These are phyloP conservation scores for Sapria himalayana DNA, from an alignment of 345 rosid genomes.

Conservation along the genomic window DNA sequence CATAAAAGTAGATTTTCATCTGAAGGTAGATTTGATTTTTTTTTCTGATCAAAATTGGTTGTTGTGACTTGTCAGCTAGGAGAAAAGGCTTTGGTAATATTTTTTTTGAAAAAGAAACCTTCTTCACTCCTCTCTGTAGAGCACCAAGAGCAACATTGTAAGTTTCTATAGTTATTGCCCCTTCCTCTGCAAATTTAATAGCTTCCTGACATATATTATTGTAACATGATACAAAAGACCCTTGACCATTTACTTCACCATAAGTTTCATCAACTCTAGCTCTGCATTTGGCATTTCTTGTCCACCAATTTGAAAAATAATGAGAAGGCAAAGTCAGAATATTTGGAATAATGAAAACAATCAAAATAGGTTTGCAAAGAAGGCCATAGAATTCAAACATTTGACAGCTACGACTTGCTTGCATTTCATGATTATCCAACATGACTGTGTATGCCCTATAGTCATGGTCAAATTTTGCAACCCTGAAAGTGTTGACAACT, in stretches of 20 bases:
- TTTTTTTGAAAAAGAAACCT: slow-evolving; percentile 24
- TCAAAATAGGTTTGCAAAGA: slow-evolving; percentile 41
- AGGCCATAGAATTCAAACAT: slow-evolving; percentile 53
- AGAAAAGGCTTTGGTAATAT: slow-evolving; percentile 18
- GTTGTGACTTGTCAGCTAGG: slow-evolving; percentile 20
- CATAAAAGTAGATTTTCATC: slow-evolving; percentile 27
- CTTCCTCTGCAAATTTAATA: slow-evolving; percentile 37
- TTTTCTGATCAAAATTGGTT: slow-evolving; percentile 19
- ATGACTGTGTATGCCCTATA: slow-evolving; percentile 32
- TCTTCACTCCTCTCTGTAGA: slow-evolving; percentile 27
- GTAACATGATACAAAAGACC: slow-evolving; percentile 29
- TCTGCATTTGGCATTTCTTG: slow-evolving; percentile 33
- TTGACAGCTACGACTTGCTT: slow-evolving; percentile 43
- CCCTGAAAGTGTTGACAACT: slow-evolving; percentile 25
- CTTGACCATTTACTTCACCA: slow-evolving; percentile 15
- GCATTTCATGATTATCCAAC: slow-evolving; percentile 23
- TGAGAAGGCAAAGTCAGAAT: slow-evolving; percentile 41
- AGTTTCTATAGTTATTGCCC: slow-evolving; percentile 32
- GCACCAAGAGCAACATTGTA: slow-evolving; percentile 22
- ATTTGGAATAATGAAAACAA: slow-evolving; percentile 49
- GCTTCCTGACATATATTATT: slow-evolving; percentile 35
- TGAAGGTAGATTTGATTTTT: slow-evolving; percentile 16
- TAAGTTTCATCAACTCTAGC: slow-evolving; percentile 21
- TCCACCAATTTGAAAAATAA: slow-evolving; percentile 40
- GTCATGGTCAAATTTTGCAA: slow-evolving; percentile 40